Evolutionary conservation across 192 early-diverging fungal genomes (phyloP), one percentile per base, ranked within the genome.

Genomic region (Chytriomyces sp.): DNA sequence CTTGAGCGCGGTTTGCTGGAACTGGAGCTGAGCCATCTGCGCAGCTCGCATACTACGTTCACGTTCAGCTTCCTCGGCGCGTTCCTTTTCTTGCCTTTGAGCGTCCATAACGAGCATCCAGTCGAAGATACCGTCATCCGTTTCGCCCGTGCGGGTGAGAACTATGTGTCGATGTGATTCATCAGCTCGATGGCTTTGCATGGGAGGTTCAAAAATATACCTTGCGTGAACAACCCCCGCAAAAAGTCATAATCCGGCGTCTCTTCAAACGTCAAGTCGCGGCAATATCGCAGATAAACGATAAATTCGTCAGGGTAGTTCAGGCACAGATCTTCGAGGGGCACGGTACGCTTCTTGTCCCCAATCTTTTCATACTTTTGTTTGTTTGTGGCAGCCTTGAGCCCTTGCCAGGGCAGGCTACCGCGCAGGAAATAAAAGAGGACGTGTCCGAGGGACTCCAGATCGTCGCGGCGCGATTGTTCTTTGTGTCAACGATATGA

Each of bases 351-450:
- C 81, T 99, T 99, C 86, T 95, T 94, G 81, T 99, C 95, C 40
- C 96, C 96, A 80, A 99, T 99, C 78, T 96, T 94, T 78, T 99
- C 96, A 79, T 99, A 99, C 74, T 99, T 99, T 88, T 99, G 95
- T 77, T 97, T 95, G 86, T 99, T 99, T 66, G 94, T 96, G 19
- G 91, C 92, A 0, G 96, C 96, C 82, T 96, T 98, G 26, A 99
- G 80, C 4, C 96, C 96, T 81, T 99, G 96, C 96, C 96, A 99
- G 14, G 96, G 96, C 55, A 99, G 82, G 26, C 86, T 86, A 28
- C 95, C 94, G 55, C 94, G 88, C 80, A 99, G 84, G 79, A 99
- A 97, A 84, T 99, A 99, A 89, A 99, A 93, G 68, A 99, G 96
- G 8, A 99, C 96, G 79, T 99, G 96, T 41, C 96, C 96, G 61